phyloP scores from a whole-genome alignment of 176 grass and related monocot genomes.

The Zizania latifolia region DNA sequence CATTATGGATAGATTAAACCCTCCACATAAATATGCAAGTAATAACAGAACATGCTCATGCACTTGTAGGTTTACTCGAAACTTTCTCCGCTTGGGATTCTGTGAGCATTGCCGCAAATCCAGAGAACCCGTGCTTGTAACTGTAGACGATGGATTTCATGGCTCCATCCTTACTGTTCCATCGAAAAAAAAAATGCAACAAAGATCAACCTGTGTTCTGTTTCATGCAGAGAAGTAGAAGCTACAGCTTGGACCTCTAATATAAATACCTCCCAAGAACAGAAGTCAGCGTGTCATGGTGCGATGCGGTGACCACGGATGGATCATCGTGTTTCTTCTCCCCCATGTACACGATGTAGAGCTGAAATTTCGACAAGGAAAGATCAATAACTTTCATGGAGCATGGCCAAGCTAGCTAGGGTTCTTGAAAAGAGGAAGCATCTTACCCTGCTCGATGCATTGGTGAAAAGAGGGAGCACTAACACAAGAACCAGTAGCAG shows the following conservation, averaged over 20 bases:
- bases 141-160: conserved; percentile 8
- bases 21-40: too few relatives aligned
- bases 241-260: neutral
- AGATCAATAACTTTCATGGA: neutral
- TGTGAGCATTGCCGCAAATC: conserved; percentile 13
- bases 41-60: neutral
- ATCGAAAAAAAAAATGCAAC: too few relatives aligned
- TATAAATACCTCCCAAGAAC: conserved; percentile 29
- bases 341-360: conserved; percentile 30
- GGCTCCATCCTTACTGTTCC: conserved; percentile 9
- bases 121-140: conserved; percentile 23
- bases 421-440: too few relatives aligned
- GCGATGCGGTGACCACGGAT: neutral
- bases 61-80: neutral
- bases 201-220: neutral
- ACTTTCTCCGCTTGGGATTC: neutral
- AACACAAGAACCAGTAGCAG: neutral
- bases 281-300: neutral
- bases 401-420: too few relatives aligned
- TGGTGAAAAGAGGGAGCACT: neutral
- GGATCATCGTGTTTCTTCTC: conserved; percentile 27
- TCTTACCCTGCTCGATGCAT: conserved; percentile 15
- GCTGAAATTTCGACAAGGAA: neutral
- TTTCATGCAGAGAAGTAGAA: neutral
- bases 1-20: too few relatives aligned